Percentiles rank a stretch among this genome's conserved stretches.
Evolutionary conservation across 805 yeast genomes (phyloP).

Genomic region (Teunomyces aglyptinius): DNA sequence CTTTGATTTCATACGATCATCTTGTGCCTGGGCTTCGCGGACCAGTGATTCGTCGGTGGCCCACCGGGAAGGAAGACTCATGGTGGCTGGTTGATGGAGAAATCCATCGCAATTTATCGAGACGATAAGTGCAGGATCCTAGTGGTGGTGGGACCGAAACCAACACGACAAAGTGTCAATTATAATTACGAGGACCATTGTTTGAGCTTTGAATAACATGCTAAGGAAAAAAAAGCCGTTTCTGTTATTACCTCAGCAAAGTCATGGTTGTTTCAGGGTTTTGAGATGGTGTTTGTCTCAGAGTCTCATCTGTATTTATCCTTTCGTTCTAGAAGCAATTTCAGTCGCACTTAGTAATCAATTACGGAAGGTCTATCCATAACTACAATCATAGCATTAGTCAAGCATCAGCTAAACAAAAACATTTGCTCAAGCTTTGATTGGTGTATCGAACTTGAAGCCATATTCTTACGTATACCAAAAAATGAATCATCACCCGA

Average conservation of each 20-base stretch:
- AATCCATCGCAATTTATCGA: neutral
- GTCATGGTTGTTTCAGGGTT: too few relatives aligned
- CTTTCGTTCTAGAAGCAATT: neutral
- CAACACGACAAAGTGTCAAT: too few relatives aligned
- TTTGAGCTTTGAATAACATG: too few relatives aligned
- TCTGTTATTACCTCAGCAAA: too few relatives aligned
- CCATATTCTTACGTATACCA: too few relatives aligned
- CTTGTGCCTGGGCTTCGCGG: slow-evolving; percentile 24
- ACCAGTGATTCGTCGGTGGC: slow-evolving; percentile 31
- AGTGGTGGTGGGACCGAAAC: too few relatives aligned
- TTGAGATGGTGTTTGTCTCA: neutral
- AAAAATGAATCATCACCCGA: neutral
- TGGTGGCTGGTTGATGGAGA: slow-evolving; percentile 2
- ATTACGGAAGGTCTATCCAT: neutral
- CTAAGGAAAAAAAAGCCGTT: too few relatives aligned
- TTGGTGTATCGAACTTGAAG: too few relatives aligned
- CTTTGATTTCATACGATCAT: slow-evolving; percentile 7
- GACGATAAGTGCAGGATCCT: neutral
- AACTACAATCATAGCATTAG: too few relatives aligned
- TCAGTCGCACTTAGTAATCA: neutral
- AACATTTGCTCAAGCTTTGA: too few relatives aligned
- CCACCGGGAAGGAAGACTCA: slow-evolving; percentile 33
- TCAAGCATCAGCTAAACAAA: too few relatives aligned
- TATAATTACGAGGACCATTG: too few relatives aligned
- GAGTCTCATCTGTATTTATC: neutral